Conservation (phyloP, 768 basidiomycete species). For the Boletus fagicola region DNA sequence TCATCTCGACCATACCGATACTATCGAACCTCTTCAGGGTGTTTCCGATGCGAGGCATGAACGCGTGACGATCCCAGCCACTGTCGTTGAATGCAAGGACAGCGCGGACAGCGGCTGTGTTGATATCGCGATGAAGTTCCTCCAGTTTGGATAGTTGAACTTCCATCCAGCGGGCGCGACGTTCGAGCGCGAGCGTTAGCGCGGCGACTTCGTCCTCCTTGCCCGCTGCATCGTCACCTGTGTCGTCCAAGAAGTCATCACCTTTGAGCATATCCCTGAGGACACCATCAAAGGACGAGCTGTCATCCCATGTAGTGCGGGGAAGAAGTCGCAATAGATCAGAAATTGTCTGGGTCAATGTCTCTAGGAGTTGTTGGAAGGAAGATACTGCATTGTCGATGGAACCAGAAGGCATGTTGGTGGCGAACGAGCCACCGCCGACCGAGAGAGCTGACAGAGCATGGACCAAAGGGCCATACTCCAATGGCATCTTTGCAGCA, state of each 20-base stretch:
- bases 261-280: constrained; percentile 86
- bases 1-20: constrained; percentile 54
- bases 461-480: constrained; percentile 83
- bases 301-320: constrained; percentile 87
- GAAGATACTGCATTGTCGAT: constrained; percentile 89
- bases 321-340: constrained; percentile 82
- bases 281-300: constrained; percentile 84
- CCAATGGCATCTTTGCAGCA: constrained; percentile 75
- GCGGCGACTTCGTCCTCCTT: constrained; percentile 85
- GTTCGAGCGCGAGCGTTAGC: constrained; percentile 77
- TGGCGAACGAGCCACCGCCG: constrained; percentile 78
- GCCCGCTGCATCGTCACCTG: constrained; percentile 57
- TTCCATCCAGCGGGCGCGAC: constrained; percentile 93
- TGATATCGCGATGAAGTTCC: constrained; percentile 87
- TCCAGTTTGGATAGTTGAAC: constrained; percentile 86
- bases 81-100: constrained; percentile 82
- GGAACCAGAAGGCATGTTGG: constrained; percentile 78
- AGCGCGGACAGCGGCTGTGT: constrained; percentile 80
- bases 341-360: constrained; percentile 86
- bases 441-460: constrained; percentile 84
- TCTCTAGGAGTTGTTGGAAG: constrained; percentile 86
- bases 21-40: constrained; percentile 67
- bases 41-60: constrained; percentile 68
- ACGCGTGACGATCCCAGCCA: constrained; percentile 73
- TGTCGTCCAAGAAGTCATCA: constrained; percentile 81